These are phyloP conservation scores for Epichloe baconii DNA, from an alignment of 2,329 filamentous ascomycete genomes.

Conservation along the genomic window DNA sequence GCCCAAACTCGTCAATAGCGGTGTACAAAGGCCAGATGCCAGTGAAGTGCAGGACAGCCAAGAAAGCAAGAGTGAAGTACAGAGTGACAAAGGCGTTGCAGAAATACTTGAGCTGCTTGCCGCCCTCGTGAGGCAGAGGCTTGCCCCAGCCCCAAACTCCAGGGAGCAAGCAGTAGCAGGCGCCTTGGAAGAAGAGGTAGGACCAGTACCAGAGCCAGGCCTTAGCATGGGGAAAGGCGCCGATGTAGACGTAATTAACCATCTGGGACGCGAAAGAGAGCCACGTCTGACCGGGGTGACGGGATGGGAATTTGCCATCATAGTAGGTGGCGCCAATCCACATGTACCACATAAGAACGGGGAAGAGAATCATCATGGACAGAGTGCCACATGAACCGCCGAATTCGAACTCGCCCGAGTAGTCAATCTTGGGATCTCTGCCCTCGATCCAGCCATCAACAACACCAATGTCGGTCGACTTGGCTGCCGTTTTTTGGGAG, in stretches of 20 bases:
- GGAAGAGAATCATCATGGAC: constrained; percentile 84
- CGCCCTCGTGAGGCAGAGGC: constrained; percentile 66
- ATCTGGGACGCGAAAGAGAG: constrained; percentile 61
- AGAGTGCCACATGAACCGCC: constrained; percentile 71
- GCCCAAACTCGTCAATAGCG: constrained; percentile 88
- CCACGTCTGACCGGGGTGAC: constrained; percentile 50
- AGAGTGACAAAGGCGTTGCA: constrained; percentile 83
- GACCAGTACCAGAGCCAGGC: constrained; percentile 93
- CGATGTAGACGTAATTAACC: constrained; percentile 60
- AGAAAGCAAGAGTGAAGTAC: constrained; percentile 68
- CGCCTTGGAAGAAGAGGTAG: constrained; percentile 75
- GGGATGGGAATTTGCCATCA: constrained; percentile 65
- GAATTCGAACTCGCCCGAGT: constrained; percentile 63
- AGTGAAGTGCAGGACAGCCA: constrained; percentile 62
- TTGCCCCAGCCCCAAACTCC: constrained; percentile 84
- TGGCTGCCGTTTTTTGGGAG: constrained; percentile 6
- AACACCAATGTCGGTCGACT: constrained; percentile 10
- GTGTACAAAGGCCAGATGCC: constrained; percentile 83
- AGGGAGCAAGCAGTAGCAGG: constrained; percentile 73
- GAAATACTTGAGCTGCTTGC: constrained; percentile 84
- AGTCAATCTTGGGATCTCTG: constrained; percentile 49
- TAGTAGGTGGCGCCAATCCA: constrained; percentile 95
- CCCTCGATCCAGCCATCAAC: constrained; percentile 46
- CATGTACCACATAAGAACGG: constrained; percentile 98
- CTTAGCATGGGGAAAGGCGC: constrained; percentile 68